Conservation (phyloP, 345 rosid genomes). For the Leavenworthia alabamica region DNA sequence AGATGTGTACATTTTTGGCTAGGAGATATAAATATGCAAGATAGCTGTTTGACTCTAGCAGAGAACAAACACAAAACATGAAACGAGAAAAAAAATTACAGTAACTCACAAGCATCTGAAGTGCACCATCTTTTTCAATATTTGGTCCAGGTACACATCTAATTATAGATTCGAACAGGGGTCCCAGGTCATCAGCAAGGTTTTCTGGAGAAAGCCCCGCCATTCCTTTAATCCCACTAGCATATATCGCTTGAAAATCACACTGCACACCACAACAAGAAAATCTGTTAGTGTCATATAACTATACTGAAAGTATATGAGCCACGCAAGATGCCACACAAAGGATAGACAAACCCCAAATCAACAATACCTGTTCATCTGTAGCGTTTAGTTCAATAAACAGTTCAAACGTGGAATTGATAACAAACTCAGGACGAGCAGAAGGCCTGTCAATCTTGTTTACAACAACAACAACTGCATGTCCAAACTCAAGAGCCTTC, state of each 20-base stretch:
- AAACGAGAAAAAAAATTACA: slow-evolving; percentile 29
- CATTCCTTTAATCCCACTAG: slow-evolving; percentile 89
- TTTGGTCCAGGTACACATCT: slow-evolving; percentile 97
- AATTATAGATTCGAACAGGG: slow-evolving; percentile 79
- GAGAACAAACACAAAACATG: slow-evolving; percentile 12
- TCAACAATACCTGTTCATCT: slow-evolving; percentile 78
- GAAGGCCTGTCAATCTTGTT: slow-evolving; percentile 95
- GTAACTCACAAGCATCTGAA: slow-evolving; percentile 96
- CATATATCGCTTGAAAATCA: slow-evolving; percentile 94
- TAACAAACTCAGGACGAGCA: slow-evolving; percentile 90
- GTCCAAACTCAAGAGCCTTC: slow-evolving; percentile 97
- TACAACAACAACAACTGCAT: slow-evolving; percentile 89
- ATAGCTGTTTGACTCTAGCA: neutral
- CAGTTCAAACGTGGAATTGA: slow-evolving; percentile 93
- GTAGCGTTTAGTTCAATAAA: slow-evolving; percentile 93
- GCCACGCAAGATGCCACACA: neutral
- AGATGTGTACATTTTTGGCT: neutral
- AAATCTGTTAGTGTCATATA: neutral
- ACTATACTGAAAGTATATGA: neutral
- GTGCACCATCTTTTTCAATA: slow-evolving; percentile 84
- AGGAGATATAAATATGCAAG: neutral
- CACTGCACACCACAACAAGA: slow-evolving; percentile 45
- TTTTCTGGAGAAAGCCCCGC: slow-evolving; percentile 85
- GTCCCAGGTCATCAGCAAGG: slow-evolving; percentile 87
- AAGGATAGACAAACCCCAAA: slow-evolving; percentile 2